Percentiles rank a stretch among this genome's conserved stretches.
phyloP scores from a whole-genome alignment of 2,329 filamentous ascomycete species.

The Scolecobasidium constrictum region DNA sequence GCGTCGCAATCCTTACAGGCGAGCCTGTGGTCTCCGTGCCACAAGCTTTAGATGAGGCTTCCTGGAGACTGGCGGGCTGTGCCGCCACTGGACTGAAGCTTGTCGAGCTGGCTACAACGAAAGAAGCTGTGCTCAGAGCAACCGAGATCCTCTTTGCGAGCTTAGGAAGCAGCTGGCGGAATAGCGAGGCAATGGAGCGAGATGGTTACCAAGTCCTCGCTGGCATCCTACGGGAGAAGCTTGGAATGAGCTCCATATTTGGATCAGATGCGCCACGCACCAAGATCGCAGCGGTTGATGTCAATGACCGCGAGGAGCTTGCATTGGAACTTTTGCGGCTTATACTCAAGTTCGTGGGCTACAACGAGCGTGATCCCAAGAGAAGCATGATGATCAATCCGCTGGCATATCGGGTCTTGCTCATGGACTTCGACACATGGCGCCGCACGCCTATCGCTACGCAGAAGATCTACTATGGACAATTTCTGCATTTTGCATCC shows the following conservation, averaged over 20 bases:
- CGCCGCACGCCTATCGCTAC: conserved; percentile 64
- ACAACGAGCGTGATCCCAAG: conserved; percentile 65
- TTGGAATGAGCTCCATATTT: conserved; percentile 41
- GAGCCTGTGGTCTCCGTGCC: conserved; percentile 72
- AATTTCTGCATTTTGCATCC: conserved; percentile 72
- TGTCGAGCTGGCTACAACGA: conserved; percentile 62
- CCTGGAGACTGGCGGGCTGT: conserved; percentile 90
- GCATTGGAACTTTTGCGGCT: conserved; percentile 57
- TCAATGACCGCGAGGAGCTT: conserved; percentile 40
- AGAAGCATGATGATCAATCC: conserved; percentile 94
- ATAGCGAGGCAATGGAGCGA: conserved; percentile 95
- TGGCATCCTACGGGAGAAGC: conserved; percentile 71
- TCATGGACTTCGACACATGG: conserved; percentile 93
- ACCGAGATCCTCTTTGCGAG: conserved; percentile 78
- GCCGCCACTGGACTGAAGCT: conserved; percentile 75
- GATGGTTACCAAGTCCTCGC: conserved; percentile 87
- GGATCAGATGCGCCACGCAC: conserved; percentile 32
- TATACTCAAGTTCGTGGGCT: conserved; percentile 79
- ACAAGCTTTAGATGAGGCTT: conserved; percentile 77
- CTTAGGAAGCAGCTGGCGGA: conserved; percentile 86
- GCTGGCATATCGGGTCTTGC: conserved; percentile 78
- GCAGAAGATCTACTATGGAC: conserved; percentile 83
- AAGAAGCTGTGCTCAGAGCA: conserved; percentile 62
- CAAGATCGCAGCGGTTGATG: conserved; percentile 19
- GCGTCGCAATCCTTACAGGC: conserved; percentile 72